Evolutionary conservation across 768 basidiomycete genomes (phyloP).

Genomic region (Butyriboletus loyo): DNA sequence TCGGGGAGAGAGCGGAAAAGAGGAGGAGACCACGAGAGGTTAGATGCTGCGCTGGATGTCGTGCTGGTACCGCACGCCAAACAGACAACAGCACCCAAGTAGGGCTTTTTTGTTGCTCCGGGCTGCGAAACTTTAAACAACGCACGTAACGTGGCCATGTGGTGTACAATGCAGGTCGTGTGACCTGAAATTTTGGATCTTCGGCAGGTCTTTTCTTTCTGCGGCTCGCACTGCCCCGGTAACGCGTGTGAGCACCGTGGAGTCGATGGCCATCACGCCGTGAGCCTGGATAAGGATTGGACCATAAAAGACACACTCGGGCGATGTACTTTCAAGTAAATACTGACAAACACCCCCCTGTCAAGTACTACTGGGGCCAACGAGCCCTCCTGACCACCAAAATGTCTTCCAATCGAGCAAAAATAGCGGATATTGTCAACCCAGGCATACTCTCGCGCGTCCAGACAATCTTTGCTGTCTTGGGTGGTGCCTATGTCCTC

Average conservation of each 20-base stretch:
- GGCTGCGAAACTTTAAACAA: neutral
- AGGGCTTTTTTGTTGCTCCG: neutral
- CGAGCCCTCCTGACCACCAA: neutral
- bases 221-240: too few species aligned
- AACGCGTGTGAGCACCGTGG: slow-evolving; percentile 17
- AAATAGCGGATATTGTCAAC: slow-evolving; percentile 1
- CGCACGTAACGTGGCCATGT: neutral
- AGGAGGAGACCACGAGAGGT: neutral
- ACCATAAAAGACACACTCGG: slow-evolving; percentile 1
- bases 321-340: slow-evolving; percentile 5
- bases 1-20: neutral
- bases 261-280: neutral
- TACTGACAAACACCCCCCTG: slow-evolving; percentile 12
- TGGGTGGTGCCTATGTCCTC: slow-evolving; percentile 52
- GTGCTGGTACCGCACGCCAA: neutral
- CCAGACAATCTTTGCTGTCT: slow-evolving; percentile 35
- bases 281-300: too few species aligned
- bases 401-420: slow-evolving; percentile 11
- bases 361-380: neutral
- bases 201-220: too few species aligned
- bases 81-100: neutral
- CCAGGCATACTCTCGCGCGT: slow-evolving; percentile 25
- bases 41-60: neutral
- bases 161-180: slow-evolving; percentile 15
- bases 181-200: slow-evolving; percentile 6